A percentile compares a stretch with the other conserved stretches of the same genome.
These are phyloP conservation scores for Fusarium incarnatum DNA, from an alignment of 2,329 filamentous ascomycete species.

Conservation along the genomic window DNA sequence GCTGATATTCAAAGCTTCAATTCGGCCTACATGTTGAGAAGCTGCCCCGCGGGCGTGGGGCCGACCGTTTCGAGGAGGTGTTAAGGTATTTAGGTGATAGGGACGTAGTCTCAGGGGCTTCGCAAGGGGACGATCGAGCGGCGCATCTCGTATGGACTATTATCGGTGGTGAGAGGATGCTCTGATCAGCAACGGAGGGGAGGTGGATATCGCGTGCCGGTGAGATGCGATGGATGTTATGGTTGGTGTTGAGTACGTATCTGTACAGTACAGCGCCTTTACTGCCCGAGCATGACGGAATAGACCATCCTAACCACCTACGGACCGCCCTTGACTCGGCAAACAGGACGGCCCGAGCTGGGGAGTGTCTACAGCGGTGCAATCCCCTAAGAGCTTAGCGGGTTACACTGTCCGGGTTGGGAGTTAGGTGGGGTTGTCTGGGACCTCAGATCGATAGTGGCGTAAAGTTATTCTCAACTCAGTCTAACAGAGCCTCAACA, in stretches of 20 bases:
- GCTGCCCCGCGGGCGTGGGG: conserved; percentile 49
- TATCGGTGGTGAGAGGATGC: conserved; percentile 6
- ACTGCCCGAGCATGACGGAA: conserved; percentile 43
- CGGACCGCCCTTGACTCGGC: conserved; percentile 39
- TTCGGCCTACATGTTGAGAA: conserved; percentile 45
- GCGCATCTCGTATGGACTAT: conserved; percentile 41
- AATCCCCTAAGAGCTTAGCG: conserved; percentile 22
- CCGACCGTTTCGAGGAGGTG: conserved; percentile 34
- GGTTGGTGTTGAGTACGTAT: conserved; percentile 23
- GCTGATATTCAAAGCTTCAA: conserved; percentile 16
- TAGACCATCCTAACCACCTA: conserved; percentile 11
- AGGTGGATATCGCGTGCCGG: conserved; percentile 27
- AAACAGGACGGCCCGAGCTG: conserved; percentile 45
- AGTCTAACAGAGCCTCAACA: conserved; percentile 40
- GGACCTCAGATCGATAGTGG: not conserved
- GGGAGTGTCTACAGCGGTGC: conserved; percentile 25
- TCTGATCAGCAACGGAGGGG: conserved; percentile 10
- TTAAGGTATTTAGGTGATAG: conserved; percentile 30
- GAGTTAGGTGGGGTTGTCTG: conserved; percentile 9
- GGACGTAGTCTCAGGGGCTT: conserved; percentile 32
- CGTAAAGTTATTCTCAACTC: conserved; percentile 31
- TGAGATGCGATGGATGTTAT: conserved; percentile 9
- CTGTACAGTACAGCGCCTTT: conserved; percentile 11
- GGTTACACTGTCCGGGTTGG: not conserved
- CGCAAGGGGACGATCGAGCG: conserved; percentile 24